Conservation (phyloP, 441 rosid species). For the Geranium incanum region DNA sequence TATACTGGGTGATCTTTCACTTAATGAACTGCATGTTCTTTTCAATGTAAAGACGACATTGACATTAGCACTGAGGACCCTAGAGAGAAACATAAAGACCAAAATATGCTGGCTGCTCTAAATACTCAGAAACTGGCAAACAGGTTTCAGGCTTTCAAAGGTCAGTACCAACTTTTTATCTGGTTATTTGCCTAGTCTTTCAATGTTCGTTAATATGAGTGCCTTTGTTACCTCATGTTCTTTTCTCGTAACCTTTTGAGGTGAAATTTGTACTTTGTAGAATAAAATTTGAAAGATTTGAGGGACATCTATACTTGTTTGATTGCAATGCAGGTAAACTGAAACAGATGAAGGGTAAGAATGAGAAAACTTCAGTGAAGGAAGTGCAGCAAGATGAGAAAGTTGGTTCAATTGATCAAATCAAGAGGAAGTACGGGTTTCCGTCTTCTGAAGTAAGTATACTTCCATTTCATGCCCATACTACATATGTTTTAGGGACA, state of each 20-base stretch:
- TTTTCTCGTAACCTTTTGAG: no score
- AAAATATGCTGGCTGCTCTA: constrained; percentile 47
- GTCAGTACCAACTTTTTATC: constrained; percentile 21
- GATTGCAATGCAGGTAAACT: constrained; percentile 42
- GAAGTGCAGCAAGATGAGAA: constrained; percentile 53
- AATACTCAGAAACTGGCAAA: constrained; percentile 67
- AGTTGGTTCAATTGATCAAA: constrained; percentile 55
- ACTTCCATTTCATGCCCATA: constrained; percentile 8
- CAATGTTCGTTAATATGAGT: no score
- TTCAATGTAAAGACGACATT: constrained; percentile 59
- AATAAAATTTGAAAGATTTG: background rate
- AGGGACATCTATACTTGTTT: background rate
- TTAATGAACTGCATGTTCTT: constrained; percentile 2
- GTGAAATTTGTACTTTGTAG: background rate
- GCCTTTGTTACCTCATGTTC: background rate
- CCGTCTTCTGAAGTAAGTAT: constrained; percentile 52
- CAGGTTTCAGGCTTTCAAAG: constrained; percentile 60
- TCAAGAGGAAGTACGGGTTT: constrained; percentile 85
- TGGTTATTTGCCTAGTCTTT: background rate
- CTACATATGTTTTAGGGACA: background rate
- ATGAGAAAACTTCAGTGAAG: constrained; percentile 41
- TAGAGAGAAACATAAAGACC: constrained; percentile 58
- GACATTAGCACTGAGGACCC: constrained; percentile 32
- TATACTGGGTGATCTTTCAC: background rate
- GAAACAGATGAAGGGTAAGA: constrained; percentile 58